Conservation (phyloP, 1,284 basidiomycete genomes). For the Cryptococcus floricola region DNA sequence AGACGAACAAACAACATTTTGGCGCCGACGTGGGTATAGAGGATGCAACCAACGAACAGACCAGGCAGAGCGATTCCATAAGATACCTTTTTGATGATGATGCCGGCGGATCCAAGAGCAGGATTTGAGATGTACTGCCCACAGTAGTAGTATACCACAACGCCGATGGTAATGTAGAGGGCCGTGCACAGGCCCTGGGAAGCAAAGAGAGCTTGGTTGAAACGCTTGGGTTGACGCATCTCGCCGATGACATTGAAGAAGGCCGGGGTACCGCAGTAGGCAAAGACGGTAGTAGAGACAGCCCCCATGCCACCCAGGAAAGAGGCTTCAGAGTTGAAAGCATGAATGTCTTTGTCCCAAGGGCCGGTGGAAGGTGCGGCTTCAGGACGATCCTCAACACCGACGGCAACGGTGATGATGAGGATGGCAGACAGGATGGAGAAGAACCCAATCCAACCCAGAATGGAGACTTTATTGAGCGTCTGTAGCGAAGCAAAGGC, state of each 20-base stretch:
- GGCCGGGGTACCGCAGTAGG: slow-evolving; percentile 34
- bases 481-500: slow-evolving; percentile 35
- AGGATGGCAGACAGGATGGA: slow-evolving; percentile 40
- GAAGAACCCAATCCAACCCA: slow-evolving; percentile 42
- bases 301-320: slow-evolving; percentile 45
- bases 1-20: slow-evolving; percentile 39
- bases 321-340: slow-evolving; percentile 21
- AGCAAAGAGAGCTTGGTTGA: slow-evolving; percentile 21
- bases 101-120: slow-evolving; percentile 44
- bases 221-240: slow-evolving; percentile 41
- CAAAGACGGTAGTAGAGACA: slow-evolving; percentile 40
- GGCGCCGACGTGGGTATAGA: slow-evolving; percentile 24
- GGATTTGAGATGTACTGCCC: slow-evolving; percentile 37
- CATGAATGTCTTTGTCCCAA: slow-evolving; percentile 31
- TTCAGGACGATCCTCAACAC: slow-evolving; percentile 39
- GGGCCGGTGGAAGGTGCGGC: slow-evolving; percentile 25
- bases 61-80: slow-evolving; percentile 49
- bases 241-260: slow-evolving; percentile 47
- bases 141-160: slow-evolving; percentile 39
- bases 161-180: slow-evolving; percentile 37
- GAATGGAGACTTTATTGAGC: slow-evolving; percentile 42
- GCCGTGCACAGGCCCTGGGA: slow-evolving; percentile 34
- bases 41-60: slow-evolving; percentile 20
- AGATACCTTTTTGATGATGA: slow-evolving; percentile 44
- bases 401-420: slow-evolving; percentile 47